phyloP scores from a whole-genome alignment of 192 early-diverging fungal genomes.

The Entomortierella beljakovae region DNA sequence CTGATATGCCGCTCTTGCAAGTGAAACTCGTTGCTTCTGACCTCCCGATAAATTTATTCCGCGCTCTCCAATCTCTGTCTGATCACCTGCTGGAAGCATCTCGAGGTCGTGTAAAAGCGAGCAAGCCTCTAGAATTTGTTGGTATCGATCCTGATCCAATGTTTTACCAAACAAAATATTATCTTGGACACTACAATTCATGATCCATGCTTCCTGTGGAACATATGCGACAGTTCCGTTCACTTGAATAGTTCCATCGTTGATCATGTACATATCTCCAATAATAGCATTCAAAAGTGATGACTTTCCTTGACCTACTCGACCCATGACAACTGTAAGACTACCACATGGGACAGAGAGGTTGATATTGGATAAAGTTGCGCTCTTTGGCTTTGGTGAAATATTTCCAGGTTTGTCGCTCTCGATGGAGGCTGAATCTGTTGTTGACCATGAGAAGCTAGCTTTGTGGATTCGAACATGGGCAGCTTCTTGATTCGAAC shows the following conservation, averaged over 20 bases:
- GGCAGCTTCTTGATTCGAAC: not conserved
- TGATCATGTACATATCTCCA: not conserved
- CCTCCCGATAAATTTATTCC: conserved; percentile 73
- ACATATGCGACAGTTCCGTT: conserved; percentile 66
- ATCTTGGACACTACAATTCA: conserved; percentile 7
- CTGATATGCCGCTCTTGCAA: not conserved
- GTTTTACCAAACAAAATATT: conserved; percentile 84
- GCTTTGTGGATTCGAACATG: conserved; percentile 6
- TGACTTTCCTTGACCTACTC: conserved; percentile 75
- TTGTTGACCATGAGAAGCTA: conserved; percentile 29
- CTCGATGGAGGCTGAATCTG: not conserved
- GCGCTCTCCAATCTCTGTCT: conserved; percentile 58
- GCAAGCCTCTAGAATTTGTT: conserved; percentile 13
- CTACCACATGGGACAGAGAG: conserved; percentile 24
- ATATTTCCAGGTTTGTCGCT: too few species aligned
- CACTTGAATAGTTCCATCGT: conserved; percentile 61
- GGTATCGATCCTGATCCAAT: conserved; percentile 70
- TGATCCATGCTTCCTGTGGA: conserved; percentile 54
- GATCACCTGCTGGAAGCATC: conserved; percentile 34
- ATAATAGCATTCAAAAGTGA: conserved; percentile 76
- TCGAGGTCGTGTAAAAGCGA: conserved; percentile 14
- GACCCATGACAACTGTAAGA: conserved; percentile 19
- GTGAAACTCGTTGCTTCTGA: conserved; percentile 83
- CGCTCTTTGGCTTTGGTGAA: conserved; percentile 18
- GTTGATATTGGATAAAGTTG: conserved; percentile 31